These are phyloP conservation scores for Prunus padus DNA, from an alignment of 306 rosid species.

Conservation along the genomic window DNA sequence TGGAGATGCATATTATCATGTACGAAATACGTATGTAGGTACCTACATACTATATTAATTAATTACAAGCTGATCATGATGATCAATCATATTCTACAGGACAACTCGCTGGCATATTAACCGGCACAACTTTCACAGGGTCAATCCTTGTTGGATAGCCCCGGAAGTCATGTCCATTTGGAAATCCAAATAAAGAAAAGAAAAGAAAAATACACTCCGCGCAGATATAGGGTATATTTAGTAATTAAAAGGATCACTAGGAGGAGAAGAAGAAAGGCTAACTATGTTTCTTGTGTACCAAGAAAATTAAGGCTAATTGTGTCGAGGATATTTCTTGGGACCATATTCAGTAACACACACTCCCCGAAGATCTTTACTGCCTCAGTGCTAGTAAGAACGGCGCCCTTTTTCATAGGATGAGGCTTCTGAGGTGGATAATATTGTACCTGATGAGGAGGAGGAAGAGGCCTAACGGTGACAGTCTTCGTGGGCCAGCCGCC, in stretches of 20 bases:
- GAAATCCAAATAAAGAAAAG: not conserved
- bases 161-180: not conserved
- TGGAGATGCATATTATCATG: no score
- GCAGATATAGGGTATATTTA: not conserved
- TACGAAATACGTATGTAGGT: no score
- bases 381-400: constrained; percentile 12
- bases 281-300: not conserved
- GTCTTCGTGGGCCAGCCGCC: not conserved
- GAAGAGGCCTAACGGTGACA: not conserved
- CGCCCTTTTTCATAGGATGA: no score
- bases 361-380: constrained; percentile 17
- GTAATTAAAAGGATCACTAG: not conserved
- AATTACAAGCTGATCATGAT: not conserved
- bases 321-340: not conserved
- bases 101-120: not conserved
- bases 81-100: not conserved
- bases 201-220: not conserved
- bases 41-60: not conserved
- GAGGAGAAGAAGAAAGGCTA: no score
- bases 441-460: not conserved
- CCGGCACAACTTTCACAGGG: not conserved
- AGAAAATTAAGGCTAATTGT: not conserved
- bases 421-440: no score
- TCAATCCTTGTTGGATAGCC: not conserved
- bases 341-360: not conserved